Base-by-base conservation (phyloP, 495 filamentous ascomycete species). In the Neurospora sp. region DNA sequence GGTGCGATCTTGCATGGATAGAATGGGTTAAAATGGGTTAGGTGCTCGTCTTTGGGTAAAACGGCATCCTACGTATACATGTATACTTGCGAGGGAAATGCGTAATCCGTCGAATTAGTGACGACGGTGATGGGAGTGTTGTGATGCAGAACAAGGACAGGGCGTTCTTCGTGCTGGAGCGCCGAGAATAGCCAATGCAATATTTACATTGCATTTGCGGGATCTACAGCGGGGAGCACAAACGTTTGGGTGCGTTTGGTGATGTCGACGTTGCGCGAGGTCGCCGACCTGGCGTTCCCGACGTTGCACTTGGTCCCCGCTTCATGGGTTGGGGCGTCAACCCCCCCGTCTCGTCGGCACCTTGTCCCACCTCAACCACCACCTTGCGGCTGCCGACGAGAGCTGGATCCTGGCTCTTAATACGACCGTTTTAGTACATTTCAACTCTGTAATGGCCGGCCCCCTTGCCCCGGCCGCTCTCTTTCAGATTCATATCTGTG, bases 241-340 rank as follows among this genome's bases (percentile, higher is more conserved):
- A 72, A 75, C 71, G 37, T 38, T 53, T 53, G 46, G 46, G 46
- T 53, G 20, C 53, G 27, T 40, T 35, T 37, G 74, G 71, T 66
- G 27, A 31, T 69, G 44, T 71, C 14, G 37, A 74, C 59, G 72
- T 20, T 73, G 71, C 18, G 16, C 73, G 75, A 76, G 75, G 75
- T 76, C 75, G 75, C 75, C 75, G 75, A 76, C 75, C 73, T 76
- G 73, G 70, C 68, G 41, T 72, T 68, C 73, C 70, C 41, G 53
- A 61, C 27, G 53, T 61, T 35, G 27, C 53, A 61, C 53, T 61
- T 61, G 53, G 27, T 61, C 53, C 53, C 53, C 53, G 53, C 53
- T 61, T 61, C 53, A 16, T 61, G 53, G 53, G 53, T 35, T 61
- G 53, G 53, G 46, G 53, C 27, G 48, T 61, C 48, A 59, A 10